phyloP scores from a whole-genome alignment of 495 filamentous ascomycete genomes.

The Cercophora sp. region DNA sequence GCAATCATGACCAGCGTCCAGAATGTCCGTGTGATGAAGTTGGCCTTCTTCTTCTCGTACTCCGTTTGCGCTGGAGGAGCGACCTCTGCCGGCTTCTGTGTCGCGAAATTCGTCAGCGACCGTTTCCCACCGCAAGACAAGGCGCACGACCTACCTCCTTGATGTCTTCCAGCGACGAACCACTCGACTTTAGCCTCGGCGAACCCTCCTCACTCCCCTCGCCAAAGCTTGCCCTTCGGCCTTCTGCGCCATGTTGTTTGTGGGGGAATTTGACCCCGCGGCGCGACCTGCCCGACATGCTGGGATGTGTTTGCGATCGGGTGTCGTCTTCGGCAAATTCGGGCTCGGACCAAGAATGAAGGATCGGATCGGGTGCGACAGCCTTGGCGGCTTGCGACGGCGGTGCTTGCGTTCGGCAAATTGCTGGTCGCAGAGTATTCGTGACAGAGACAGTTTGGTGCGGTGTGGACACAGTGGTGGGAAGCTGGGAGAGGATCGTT shows the following conservation, averaged over 20 bases:
- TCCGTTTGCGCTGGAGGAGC: slow-evolving; percentile 50
- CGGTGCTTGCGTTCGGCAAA: too few relatives aligned
- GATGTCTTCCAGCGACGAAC: slow-evolving; percentile 33
- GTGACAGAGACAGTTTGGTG: too few relatives aligned
- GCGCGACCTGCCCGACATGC: slow-evolving; percentile 40
- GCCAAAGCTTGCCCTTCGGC: slow-evolving; percentile 68
- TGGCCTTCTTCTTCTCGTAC: slow-evolving; percentile 97
- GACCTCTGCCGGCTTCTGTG: slow-evolving; percentile 28
- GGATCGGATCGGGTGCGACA: too few relatives aligned
- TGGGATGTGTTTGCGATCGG: neutral
- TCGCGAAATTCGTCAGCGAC: too few relatives aligned
- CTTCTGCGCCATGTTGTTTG: slow-evolving; percentile 45
- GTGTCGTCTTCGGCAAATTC: neutral
- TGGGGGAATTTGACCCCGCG: slow-evolving; percentile 82
- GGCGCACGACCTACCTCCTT: slow-evolving; percentile 37
- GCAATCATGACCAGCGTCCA: slow-evolving; percentile 99
- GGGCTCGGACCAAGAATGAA: too few relatives aligned
- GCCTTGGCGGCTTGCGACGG: too few relatives aligned
- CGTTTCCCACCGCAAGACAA: too few relatives aligned
- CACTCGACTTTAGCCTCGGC: slow-evolving; percentile 40
- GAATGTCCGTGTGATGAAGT: slow-evolving; percentile 94
- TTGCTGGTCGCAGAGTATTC: too few relatives aligned
- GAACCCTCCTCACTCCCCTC: slow-evolving; percentile 71
- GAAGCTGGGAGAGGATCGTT: too few relatives aligned
- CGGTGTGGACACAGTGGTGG: too few relatives aligned